Evolutionary conservation across 257 asterid genomes (phyloP), one percentile per base, ranked within the genome.

Genomic region (Solanum chilense): DNA sequence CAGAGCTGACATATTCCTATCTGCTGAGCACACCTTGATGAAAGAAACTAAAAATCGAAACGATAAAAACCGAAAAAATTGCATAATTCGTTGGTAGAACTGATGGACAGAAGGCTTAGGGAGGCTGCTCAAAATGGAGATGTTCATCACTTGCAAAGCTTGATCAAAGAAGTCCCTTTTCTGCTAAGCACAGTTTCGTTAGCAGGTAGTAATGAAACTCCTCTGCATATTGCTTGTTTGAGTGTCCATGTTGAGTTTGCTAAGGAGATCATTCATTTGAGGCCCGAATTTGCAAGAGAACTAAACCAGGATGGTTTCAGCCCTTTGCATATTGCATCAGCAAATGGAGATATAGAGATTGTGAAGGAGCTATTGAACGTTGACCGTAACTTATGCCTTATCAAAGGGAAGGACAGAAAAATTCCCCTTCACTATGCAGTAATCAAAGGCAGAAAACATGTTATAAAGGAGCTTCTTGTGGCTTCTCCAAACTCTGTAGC

Each of bases 391-490:
- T 86, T 92, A 10, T 92, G 92, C 41, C n/a, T 90, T 25, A 35
- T 86, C 9, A 88, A 89, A 80, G 92, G 94, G 1, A 91, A 45
- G 44, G 91, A 90, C 11, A 86, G 77, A 58, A 89, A 90, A 86
- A 83, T 90, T 45, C 92, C 94, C 1, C 91, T 92, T 64, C 94
- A 92, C 14, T 89, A 18, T 84, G 93, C 93, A 12, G 90, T 80
- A 35, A 82, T 60, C 31, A 89, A 86, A 78, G 94, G 92, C 10
- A 84, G 91, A 87, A 41, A 66, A 10, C 31, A 49, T 12, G 91
- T 90, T 47, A 81, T 92, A 1, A 6, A 23, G 16, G 88, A 85
- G 44, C 64, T 92, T 89, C 69, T 92, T 18, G 60, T 82, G 70
- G 70, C 31, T 41, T 77, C 82, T 75, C 16, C 18, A 82, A 88